A percentile compares a stretch with the other conserved stretches of the same genome.
Conservation (phyloP, 2,329 filamentous ascomycete species). For the Trichoderma atrobrunneum region DNA sequence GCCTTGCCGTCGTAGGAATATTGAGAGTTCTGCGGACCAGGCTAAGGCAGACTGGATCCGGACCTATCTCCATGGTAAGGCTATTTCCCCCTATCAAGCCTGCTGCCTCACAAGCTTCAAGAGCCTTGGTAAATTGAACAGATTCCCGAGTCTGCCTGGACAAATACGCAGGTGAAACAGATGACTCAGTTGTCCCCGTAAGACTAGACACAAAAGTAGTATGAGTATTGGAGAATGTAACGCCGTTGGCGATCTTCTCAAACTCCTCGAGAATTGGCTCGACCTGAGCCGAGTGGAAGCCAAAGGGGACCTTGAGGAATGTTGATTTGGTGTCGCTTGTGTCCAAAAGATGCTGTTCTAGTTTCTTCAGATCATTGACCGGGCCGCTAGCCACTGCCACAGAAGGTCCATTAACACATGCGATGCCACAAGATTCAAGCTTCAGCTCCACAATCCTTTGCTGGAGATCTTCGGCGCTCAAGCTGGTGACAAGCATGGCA, state of each 20-base stretch:
- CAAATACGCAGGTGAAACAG: not conserved
- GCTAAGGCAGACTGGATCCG: not conserved
- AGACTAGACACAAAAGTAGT: not conserved
- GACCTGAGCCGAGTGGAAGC: not conserved
- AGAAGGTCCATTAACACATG: not conserved
- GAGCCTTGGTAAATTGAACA: not conserved
- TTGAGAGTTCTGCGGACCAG: not conserved
- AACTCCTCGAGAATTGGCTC: not conserved
- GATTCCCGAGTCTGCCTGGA: not conserved
- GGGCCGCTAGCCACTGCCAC: not conserved
- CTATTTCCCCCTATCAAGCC: not conserved
- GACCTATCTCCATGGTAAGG: not conserved
- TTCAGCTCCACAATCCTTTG: not conserved
- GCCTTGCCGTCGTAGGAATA: not conserved
- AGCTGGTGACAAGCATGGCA: constrained; percentile 16
- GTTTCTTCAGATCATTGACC: not conserved
- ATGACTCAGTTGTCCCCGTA: not conserved
- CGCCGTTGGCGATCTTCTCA: not conserved
- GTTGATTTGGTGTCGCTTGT: not conserved
- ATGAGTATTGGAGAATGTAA: not conserved
- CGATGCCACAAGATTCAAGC: not conserved
- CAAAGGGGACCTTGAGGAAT: not conserved
- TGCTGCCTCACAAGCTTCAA: not conserved
- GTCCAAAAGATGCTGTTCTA: not conserved
- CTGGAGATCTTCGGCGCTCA: not conserved